Base-by-base conservation (phyloP, 306 rosid genomes). In the Purshia tridentata region DNA sequence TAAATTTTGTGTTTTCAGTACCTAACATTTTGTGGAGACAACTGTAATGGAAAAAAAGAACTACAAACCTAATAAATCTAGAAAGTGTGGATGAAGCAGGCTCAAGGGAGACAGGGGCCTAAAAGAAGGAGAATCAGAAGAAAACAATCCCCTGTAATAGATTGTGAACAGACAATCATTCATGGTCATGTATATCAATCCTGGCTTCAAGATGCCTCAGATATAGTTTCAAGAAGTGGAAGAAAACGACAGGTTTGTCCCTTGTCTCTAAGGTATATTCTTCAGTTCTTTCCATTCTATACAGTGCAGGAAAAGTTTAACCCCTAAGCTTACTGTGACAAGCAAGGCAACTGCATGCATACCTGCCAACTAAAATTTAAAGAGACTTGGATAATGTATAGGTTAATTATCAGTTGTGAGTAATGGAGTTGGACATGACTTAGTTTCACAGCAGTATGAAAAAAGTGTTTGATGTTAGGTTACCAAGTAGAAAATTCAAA, bases 171-270 rank as follows among this genome's bases (percentile, higher is more conserved):
- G 53, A 91, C 93, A 73, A 82, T 87, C 41, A 81, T 91, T 76
- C 95, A 93, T 72, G 91, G 80, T 76, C 89, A 77, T 65, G 70
- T 70, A 61, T 91, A 87, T 77, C 96, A 91, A 77, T 83, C 85
- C 23, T 94, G 99, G 99, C 91, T 91, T 78, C 87, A 78, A 69
- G 66, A 88, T 78, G 23, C 87, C 62, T 85, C 92, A 41, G 91
- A 90, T 79, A 77, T 86, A 42, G 80, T 81, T 67, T 85, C 92
- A 29, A 78, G 79, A 82, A 81, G 87, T 49, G 83, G 86, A 84
- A 90, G 91, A 69, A 89, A 86, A 72, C 73, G 67, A 74, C 87
- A 85, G 96, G 99, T 94, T 76, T 78, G 41, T 53, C 73, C 29
- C 69, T 56, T 18, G 49, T 76, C 54, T 52, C 60, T 72, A 39